These are phyloP conservation scores for Aphanomyces astaci DNA, from an alignment of 352 stramenopile genomes.

Conservation along the genomic window DNA sequence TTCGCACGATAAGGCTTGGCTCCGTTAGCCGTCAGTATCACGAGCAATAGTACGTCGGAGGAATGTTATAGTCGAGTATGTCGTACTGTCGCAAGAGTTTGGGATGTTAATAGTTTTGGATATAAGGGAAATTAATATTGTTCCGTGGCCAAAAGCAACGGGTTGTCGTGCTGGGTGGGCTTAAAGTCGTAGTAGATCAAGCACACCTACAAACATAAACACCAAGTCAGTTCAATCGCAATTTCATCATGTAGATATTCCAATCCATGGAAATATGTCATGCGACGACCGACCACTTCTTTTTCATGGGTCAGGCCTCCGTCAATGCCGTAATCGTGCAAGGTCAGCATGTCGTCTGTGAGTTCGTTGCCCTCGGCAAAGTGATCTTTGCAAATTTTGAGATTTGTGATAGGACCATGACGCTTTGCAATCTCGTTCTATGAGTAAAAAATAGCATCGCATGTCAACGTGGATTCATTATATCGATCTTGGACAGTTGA, in stretches of 20 bases:
- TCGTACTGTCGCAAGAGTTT: too few relatives aligned
- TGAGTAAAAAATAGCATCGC: neutral
- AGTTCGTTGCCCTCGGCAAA: constrained; percentile 52
- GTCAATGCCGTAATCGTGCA: constrained; percentile 44
- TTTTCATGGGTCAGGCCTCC: constrained; percentile 35
- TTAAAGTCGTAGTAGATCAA: constrained; percentile 61
- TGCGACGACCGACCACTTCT: constrained; percentile 29
- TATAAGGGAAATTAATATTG: constrained; percentile 26
- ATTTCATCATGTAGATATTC: too few relatives aligned
- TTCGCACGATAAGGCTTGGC: too few relatives aligned
- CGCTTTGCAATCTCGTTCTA: constrained; percentile 47
- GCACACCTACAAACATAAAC: constrained; percentile 29
- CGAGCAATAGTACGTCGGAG: too few relatives aligned
- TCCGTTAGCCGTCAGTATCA: too few relatives aligned
- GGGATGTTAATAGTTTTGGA: too few relatives aligned
- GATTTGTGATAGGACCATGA: constrained; percentile 40
- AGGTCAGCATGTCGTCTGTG: constrained; percentile 38
- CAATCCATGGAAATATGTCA: too few relatives aligned
- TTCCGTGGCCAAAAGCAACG: constrained; percentile 40
- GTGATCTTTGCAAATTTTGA: constrained; percentile 51
- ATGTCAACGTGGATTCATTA: constrained; percentile 2
- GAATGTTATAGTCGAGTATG: too few relatives aligned
- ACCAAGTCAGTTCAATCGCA: too few relatives aligned
- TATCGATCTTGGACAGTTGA: neutral
- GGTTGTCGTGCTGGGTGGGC: constrained; percentile 52